Evolutionary conservation across 2,329 filamentous ascomycete species (phyloP), one percentile per base, ranked within the genome.

Genomic region (Aspergillus sp.): DNA sequence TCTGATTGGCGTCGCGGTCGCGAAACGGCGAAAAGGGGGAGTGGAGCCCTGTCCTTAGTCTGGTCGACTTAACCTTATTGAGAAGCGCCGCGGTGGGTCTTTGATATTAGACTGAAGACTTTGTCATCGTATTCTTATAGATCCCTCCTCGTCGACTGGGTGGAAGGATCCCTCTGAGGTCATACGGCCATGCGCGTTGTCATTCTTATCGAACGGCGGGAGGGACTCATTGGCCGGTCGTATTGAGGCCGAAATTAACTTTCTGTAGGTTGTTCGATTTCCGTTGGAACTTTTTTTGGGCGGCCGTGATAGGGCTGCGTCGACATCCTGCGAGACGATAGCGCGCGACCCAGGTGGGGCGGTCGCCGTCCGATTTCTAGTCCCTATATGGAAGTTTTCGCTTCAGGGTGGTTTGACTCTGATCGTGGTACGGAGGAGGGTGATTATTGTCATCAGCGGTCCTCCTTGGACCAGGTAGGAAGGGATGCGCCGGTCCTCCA

Each of bases 1-100:
- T 20, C 40, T 42, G 40, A 42, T 42, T 19, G 16, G 19, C 40
- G 19, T 29, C 5, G 10, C 21, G 40, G 19, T 38, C 16, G 40
- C 40, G 40, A 42, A 42, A 42, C 40, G 40, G 40, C 9, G 17
- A 42, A 42, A 42, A 42, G 40, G 40, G 40, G 40, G 40, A 42
- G 40, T 42, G 40, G 40, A 42, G 40, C n/a, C n/a, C 2, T 3
- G 40, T 9, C 13, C 5, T 38, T 38, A 38, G 34, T 38, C 34
- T 38, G 16, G 34, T 29, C 25, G 25, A 11, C 25, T 29, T 29
- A 29, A 29, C 25, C 25, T 29, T 29, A 29, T 29, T 29, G 25
- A 29, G 25, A 29, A 29, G 25, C 25, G 9, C 25, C 25, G 25
- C 25, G 9, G 25, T 29, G 25, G 25, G 25, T 10, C 34, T 6